These are phyloP conservation scores for Leccinum ponderosum DNA, from an alignment of 1,284 basidiomycete species.

Conservation along the genomic window DNA sequence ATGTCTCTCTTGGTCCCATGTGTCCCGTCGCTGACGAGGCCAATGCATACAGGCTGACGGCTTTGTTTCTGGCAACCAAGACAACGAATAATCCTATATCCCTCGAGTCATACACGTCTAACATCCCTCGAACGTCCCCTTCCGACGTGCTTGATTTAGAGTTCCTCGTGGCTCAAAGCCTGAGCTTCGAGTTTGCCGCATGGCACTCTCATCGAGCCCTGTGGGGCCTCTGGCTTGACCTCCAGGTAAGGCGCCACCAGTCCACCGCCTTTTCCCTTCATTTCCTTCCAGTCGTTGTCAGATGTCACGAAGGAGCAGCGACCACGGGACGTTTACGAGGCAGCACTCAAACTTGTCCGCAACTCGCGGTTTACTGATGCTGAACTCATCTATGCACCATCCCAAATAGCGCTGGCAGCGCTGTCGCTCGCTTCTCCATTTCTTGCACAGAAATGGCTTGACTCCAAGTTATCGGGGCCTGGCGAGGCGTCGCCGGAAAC, in stretches of 20 bases:
- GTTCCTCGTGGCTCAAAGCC: slow-evolving; percentile 92
- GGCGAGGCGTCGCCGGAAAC: slow-evolving; percentile 23
- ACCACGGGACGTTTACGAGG: slow-evolving; percentile 53
- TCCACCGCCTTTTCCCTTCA: slow-evolving; percentile 13
- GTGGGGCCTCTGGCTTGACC: slow-evolving; percentile 89
- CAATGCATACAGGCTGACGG: slow-evolving; percentile 73
- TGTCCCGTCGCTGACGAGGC: slow-evolving; percentile 7
- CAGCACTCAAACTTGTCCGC: slow-evolving; percentile 62
- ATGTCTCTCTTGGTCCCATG: slow-evolving; percentile 30
- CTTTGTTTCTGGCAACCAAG: slow-evolving; percentile 94
- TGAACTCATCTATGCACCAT: slow-evolving; percentile 90
- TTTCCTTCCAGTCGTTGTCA: slow-evolving; percentile 47
- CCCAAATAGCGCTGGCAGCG: slow-evolving; percentile 91
- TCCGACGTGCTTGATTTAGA: slow-evolving; percentile 90
- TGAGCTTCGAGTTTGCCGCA: slow-evolving; percentile 91
- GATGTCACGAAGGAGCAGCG: slow-evolving; percentile 44
- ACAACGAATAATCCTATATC: slow-evolving; percentile 94
- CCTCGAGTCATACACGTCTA: slow-evolving; percentile 78
- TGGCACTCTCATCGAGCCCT: slow-evolving; percentile 90
- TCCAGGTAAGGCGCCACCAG: slow-evolving; percentile 62
- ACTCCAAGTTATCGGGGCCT: slow-evolving; percentile 45
- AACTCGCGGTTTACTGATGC: slow-evolving; percentile 85
- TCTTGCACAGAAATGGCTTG: slow-evolving; percentile 65
- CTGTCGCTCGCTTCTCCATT: slow-evolving; percentile 65
- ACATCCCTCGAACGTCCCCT: slow-evolving; percentile 77